Conservation (phyloP, 495 filamentous ascomycete genomes). For the Neurospora sp. region DNA sequence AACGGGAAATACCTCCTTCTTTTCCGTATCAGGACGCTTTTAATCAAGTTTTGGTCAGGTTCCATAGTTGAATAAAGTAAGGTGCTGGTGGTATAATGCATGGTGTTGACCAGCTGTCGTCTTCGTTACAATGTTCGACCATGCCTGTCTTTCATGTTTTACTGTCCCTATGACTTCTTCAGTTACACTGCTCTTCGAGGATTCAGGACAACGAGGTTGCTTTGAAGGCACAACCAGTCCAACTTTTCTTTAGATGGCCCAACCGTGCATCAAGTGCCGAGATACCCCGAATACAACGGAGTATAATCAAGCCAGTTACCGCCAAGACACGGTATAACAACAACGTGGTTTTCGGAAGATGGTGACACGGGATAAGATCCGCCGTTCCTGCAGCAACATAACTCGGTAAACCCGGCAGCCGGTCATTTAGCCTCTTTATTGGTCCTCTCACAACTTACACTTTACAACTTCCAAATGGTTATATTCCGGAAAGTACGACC, state of each 20-base stretch:
- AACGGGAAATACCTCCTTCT: neutral
- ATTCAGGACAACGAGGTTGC: neutral
- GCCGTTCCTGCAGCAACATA: slow-evolving; percentile 16
- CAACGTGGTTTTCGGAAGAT: slow-evolving; percentile 2
- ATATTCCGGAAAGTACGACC: neutral
- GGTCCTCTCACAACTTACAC: neutral
- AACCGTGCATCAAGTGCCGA: neutral
- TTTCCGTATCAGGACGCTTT: neutral
- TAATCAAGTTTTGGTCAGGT: neutral
- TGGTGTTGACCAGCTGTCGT: neutral
- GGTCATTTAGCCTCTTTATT: slow-evolving; percentile 23
- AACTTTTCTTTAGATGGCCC: neutral
- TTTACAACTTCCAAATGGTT: neutral
- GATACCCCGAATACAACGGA: neutral
- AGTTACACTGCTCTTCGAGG: no score
- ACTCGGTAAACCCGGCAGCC: slow-evolving; percentile 25
- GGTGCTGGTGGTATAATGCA: neutral
- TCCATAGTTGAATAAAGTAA: neutral
- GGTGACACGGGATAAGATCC: slow-evolving; percentile 7
- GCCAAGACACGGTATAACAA: slow-evolving; percentile 13
- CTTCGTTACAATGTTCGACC: no score
- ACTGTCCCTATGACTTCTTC: neutral
- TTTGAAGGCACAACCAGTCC: neutral
- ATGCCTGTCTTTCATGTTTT: neutral
- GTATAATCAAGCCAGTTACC: slow-evolving; percentile 5